phyloP scores from a whole-genome alignment of 176 grass and related monocot species.

The Aechmea fasciata region DNA sequence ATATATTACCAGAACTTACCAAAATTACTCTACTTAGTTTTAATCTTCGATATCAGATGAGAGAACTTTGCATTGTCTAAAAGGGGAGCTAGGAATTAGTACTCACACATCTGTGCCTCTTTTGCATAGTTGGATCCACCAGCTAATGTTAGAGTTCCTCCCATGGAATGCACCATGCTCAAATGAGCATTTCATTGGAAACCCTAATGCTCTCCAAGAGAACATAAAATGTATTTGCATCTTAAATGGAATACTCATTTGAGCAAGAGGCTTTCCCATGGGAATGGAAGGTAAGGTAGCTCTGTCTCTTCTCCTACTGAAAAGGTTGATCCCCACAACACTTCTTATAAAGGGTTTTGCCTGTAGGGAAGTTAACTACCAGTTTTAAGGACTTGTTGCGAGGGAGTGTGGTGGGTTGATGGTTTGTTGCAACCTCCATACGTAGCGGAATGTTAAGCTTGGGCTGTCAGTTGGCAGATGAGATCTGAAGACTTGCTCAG shows the following conservation, averaged over 20 bases:
- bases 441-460: not conserved
- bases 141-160: not conserved
- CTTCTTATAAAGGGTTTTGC: not conserved
- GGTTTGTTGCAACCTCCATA: slow-evolving; percentile 7
- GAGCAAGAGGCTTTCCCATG: slow-evolving; percentile 11
- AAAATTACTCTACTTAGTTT: too few species aligned
- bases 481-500: not conserved
- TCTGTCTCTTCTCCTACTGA: not conserved
- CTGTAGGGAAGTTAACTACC: not conserved
- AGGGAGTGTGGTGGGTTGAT: slow-evolving; percentile 1
- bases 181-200: slow-evolving; percentile 7
- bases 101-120: not conserved
- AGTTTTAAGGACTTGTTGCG: not conserved
- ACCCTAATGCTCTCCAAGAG: not conserved
- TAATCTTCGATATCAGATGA: not conserved
- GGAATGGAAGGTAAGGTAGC: not conserved
- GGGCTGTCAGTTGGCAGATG: not conserved
- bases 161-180: slow-evolving; percentile 6
- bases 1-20: not conserved
- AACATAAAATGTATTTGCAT: not conserved
- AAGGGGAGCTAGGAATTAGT: not conserved
- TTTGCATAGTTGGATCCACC: not conserved
- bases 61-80: not conserved
- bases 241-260: slow-evolving; percentile 12
- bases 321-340: not conserved